Evolutionary conservation across 306 rosid species (phyloP).

Genomic region (Rubus parviflorus): DNA sequence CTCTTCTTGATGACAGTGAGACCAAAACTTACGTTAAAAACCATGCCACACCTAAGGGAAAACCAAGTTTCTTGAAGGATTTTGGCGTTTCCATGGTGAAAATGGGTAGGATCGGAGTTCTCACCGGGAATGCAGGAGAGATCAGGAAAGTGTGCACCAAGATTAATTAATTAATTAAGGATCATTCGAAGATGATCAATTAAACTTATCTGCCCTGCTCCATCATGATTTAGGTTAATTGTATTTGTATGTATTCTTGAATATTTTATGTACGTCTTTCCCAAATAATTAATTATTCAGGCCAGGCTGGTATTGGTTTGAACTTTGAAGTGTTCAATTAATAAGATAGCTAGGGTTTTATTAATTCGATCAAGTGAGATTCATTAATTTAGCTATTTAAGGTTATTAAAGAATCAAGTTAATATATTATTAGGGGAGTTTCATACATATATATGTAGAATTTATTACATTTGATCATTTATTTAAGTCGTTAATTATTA

Average conservation of each 20-base stretch:
- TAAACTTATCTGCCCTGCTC: background rate
- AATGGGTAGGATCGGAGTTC: slow-evolving; percentile 42
- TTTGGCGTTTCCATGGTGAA: slow-evolving; percentile 45
- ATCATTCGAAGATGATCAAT: background rate
- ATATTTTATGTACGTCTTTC: background rate
- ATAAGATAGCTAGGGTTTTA: background rate
- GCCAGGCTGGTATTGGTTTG: background rate
- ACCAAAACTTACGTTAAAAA: slow-evolving; percentile 29
- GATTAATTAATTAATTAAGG: slow-evolving; percentile 5
- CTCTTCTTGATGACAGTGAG: slow-evolving; percentile 36
- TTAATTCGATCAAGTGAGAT: background rate
- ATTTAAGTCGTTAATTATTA: background rate
- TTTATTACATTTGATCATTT: background rate
- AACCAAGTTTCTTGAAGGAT: slow-evolving; percentile 34
- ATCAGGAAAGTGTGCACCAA: slow-evolving; percentile 37
- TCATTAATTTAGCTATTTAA: background rate
- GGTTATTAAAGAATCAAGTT: background rate
- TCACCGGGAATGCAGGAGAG: slow-evolving; percentile 36
- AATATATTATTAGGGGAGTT: background rate
- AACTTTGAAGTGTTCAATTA: background rate
- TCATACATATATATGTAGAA: background rate
- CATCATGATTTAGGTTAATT: background rate
- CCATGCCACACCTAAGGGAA: slow-evolving; percentile 15
- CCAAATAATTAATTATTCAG: no score
- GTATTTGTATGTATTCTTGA: background rate